Base-by-base conservation (phyloP, 1,284 basidiomycete species). In the Moniliophthora roreri region DNA sequence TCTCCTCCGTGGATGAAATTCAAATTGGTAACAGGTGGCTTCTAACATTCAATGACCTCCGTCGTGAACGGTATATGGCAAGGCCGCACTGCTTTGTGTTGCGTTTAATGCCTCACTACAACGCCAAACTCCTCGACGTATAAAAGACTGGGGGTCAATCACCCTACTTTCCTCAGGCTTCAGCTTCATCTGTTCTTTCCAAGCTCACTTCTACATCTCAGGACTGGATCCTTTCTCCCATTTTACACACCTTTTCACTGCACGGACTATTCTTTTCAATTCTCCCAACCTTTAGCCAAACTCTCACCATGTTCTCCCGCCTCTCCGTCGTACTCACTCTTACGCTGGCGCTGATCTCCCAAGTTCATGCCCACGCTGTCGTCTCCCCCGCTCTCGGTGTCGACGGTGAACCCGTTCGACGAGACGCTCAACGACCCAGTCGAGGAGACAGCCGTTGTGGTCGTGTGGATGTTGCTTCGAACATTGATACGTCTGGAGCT, bases 401-500 rank as follows among this genome's bases (percentile, higher is more conserved):
- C 2, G 41, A 52, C 10, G 60, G 62, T 3, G 20, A 49, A 2
- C 58, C 60, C 39, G 53, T 50, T 9, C 62, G 63, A 28, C 54
- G 38, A 18, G 62, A 64, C 35, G 59, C 60, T 10, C 62, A 63
- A 55, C 52, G 60, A 8, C 62, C 63, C 10, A 54, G 54, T 13
- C 20, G 24, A 8, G 56, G 52, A 10, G 53, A 45, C 4, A 40
- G 50, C 49, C 55, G 55, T 13, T 64, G 63, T 42, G 63, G 63
- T 1, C 56, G 48, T 4, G 52, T 61, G 26, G 52, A 63, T 52
- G 52, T 57, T 20, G 60, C 59, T 8, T 54, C 55, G 34, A 62
- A 53, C 48, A 41, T 64, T 45, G 62, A 64, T 46, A 47, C 60
- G n/a, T 62, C 62, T 10, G 60, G 55, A 2, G 54, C 63, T 13